Base-by-base conservation (phyloP, 1,284 basidiomycete genomes). In the Microbotryum lychnidis-dioicae region DNA sequence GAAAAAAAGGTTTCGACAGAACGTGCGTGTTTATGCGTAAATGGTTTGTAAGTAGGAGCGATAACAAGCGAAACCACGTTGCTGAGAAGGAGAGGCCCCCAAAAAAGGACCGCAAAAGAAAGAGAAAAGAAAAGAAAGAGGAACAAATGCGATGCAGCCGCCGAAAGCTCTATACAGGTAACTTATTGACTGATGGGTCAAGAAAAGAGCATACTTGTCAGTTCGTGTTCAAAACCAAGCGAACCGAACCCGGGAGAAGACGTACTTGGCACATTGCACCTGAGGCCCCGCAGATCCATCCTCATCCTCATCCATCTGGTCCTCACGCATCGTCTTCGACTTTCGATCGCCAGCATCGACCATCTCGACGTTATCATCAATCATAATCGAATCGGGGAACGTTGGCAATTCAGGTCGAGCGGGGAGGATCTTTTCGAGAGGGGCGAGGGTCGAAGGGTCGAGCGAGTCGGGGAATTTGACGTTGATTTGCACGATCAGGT, bases 401-500 rank as follows among this genome's bases (percentile, higher is more conserved):
- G 82, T 85, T 67, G 84, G 82, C 47, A 91, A 67, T 14, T 85
- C 80, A 58, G 79, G 80, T 59, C 96, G 86, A 18, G 89, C 81
- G 20, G 93, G 90, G 1, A 99, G 83, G 14, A 90, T 93, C 62
- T 83, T 77, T 77, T 99, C 94, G 64, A 99, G 85, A 21, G 86
- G 77, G 25, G 82, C 80, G 71, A 92, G 86, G 53, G 81, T 78
- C 46, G 81, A 78, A 37, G 84, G 78, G 63, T 87, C 83, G 74
- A 99, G 84, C 57, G 78, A 74, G 44, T 92, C 88, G 61, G 96
- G 96, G 85, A 98, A 99, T 65, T 81, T 83, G 73, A 99, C 89
- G 69, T 81, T 82, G 70, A 98, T 79, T 73, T 87, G 88, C 77
- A 98, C 82, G 75, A 87, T 93, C 67, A 99, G 81, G 77, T 98